Base-by-base conservation (phyloP, 495 filamentous ascomycete species). In the Xylaria castorea region DNA sequence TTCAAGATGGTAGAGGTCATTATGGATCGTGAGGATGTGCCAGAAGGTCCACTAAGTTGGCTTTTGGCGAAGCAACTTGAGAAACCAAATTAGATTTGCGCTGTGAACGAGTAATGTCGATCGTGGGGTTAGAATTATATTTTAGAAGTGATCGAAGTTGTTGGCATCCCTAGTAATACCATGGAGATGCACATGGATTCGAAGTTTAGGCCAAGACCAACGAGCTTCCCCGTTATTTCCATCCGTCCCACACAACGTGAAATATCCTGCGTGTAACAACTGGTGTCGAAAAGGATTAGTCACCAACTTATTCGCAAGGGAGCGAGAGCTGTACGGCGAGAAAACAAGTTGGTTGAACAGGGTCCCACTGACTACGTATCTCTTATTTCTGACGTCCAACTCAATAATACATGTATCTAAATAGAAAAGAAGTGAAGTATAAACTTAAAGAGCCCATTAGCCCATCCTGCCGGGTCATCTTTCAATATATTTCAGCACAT, bases 1-100 rank as follows among this genome's bases (percentile, higher is more conserved):
- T 48, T 80, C 30, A 77, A 93, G 85, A 85, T 95, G 79, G 91
- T 95, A n/a, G 92, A 95, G 79, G 60, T 94, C 42, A 90, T 92
- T 73, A 91, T 94, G 85, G 89, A 89, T 40, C 90, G 89, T 76
- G 86, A 92, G 66, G 92, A 94, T 80, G 87, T 91, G 22, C 92
- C 92, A 0, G 76, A 82, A 48, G 88, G 85, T 20, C 79, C 93
- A 79, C 88, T 89, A 67, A 85, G 87, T 48, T 87, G 89, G 27
- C 90, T 91, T 20, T 83, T 84, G 71, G 71, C 85, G 34, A 91
- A 89, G 77, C 85, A 87, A 32, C 84, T 84, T 77, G 68, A 25
- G 44, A 78, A 78, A 70, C 71, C 60, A 5, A 74, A 75, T 34
- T 48, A 67, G 46, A 67, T 14, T 5, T 34, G 1, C 4, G 14